Base-by-base conservation (phyloP, 1,139 yeast genomes). In the Ogataea hybrid region DNA sequence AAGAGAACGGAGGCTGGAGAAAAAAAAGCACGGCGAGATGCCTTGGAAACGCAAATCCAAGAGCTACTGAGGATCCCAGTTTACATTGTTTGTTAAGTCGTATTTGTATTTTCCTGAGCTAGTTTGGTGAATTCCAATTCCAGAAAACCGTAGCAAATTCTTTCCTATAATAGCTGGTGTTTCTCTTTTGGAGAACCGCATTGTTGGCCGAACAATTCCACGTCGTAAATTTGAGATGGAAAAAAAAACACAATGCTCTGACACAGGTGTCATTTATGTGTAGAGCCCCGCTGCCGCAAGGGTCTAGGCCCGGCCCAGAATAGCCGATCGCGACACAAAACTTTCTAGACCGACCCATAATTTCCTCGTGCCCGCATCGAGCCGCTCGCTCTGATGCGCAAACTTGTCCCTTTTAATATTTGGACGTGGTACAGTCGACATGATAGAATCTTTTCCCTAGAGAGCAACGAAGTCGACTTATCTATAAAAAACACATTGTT, bases 1-100 rank as follows among this genome's bases (percentile, higher is more conserved):
- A 52, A 73, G 84, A 46, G 81, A 81, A 47, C 71, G 92, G 51
- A 67, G 89, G 47, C 70, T 70, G 17, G 67, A 62, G 37, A 54
- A 62, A 28, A 69, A 68, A 53, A 47, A 41, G 32, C 38, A 43
- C 27, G 49, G 49, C 4, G 43, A 31, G 22, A n/a, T 46, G 20
- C 41, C 49, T 12, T 37, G 45, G 43, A 46, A 46, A 20, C 39
- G 47, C 25, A 36, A 46, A 28, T 32, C 34, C 42, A 28, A 43
- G 30, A 25, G 29, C 39, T 32, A 35, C 17, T 39, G 27, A 25
- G 25, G 29, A 5, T 18, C 14, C 25, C 11, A 14, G 38, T 37
- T 37, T 25, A 27, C 32, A 16, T 4, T 43, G 32, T 27, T 32
- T 32, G 33, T 25, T 30, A 15, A 28, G 11, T 28, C 17, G 11